Evolutionary conservation across 495 filamentous ascomycete species (phyloP), one percentile per base, ranked within the genome.

Genomic region (Pyronema domesticum): DNA sequence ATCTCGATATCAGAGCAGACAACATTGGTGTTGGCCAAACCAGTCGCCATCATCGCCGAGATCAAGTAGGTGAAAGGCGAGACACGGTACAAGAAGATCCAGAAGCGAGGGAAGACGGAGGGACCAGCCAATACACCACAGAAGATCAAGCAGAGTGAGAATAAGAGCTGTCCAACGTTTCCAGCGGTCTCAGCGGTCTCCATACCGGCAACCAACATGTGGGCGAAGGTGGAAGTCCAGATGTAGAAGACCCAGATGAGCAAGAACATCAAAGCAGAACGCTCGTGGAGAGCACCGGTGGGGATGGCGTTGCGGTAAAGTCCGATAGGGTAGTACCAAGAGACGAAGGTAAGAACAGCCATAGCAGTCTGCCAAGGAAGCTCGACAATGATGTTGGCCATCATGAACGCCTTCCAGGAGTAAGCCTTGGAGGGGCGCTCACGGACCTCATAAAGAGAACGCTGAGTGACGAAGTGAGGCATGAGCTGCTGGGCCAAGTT

Each of bases 401-500:
- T 71, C 10, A 83, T 68, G 67, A 89, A 88, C 0, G 77, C 79
- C 11, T 72, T 69, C 84, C 84, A 88, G 19, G 74, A 78, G 65
- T 91, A 91, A 5, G 77, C 75, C 57, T 82, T 85, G 15, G 75
- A 79, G 4, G 77, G 79, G 0, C 76, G 70, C 66, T 91, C 85
- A 37, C 85, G 79, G 6, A 79, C 77, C 62, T 84, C 75, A 62
- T 82, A 89, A 0, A 87, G 70, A 0, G 75, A 74, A 6, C 85
- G 76, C 51, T 81, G 74, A 11, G 71, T 67, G 37, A 86, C 69
- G 59, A 83, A 89, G 19, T 80, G 76, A 0, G 86, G 86, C 82
- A 93, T 91, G 57, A 83, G 86, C 63, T 93, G 87, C 58, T 86
- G 78, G 10, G 81, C 76, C 19, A 89, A 69, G 58, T 82, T 79